Conservation (phyloP, 2,329 filamentous ascomycete species). For the Sarocladium strictum region DNA sequence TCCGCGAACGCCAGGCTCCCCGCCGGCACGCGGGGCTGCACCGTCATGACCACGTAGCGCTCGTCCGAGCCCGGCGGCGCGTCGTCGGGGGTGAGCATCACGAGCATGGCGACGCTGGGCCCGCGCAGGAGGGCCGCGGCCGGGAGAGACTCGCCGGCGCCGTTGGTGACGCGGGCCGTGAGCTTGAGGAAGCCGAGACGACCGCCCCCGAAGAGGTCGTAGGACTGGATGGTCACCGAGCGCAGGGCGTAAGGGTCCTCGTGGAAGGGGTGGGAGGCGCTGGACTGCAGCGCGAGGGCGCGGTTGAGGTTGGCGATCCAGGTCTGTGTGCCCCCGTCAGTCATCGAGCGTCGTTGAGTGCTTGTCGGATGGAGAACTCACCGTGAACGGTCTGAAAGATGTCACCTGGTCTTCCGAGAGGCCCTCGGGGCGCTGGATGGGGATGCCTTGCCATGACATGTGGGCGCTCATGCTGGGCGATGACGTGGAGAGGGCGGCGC, state of each 20-base stretch:
- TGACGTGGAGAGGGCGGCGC: neutral
- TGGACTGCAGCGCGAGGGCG: conserved; percentile 40
- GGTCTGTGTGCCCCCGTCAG: conserved; percentile 23
- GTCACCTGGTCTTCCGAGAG: conserved; percentile 39
- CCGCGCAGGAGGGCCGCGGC: conserved; percentile 53
- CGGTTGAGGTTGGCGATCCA: conserved; percentile 43
- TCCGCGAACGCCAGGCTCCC: conserved; percentile 50
- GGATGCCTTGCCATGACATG: conserved; percentile 18
- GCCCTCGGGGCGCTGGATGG: conserved; percentile 37
- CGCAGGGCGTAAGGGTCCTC: conserved; percentile 45
- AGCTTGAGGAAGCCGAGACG: conserved; percentile 54
- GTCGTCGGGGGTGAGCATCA: conserved; percentile 50
- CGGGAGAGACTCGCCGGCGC: conserved; percentile 42
- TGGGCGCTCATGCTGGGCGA: conserved; percentile 15
- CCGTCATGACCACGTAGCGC: conserved; percentile 51
- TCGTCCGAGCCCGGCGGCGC: conserved; percentile 25
- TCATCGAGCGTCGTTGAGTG: neutral
- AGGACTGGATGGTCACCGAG: conserved; percentile 45
- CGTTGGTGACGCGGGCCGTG: conserved; percentile 40
- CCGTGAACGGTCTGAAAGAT: conserved; percentile 45
- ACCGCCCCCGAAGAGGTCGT: conserved; percentile 41
- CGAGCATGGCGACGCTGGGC: conserved; percentile 54
- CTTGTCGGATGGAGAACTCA: conserved; percentile 17
- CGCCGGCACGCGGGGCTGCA: conserved; percentile 51
- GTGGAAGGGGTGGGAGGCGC: conserved; percentile 45